Evolutionary conservation across 495 filamentous ascomycete species (phyloP).

Genomic region (Echria macrotheca): DNA sequence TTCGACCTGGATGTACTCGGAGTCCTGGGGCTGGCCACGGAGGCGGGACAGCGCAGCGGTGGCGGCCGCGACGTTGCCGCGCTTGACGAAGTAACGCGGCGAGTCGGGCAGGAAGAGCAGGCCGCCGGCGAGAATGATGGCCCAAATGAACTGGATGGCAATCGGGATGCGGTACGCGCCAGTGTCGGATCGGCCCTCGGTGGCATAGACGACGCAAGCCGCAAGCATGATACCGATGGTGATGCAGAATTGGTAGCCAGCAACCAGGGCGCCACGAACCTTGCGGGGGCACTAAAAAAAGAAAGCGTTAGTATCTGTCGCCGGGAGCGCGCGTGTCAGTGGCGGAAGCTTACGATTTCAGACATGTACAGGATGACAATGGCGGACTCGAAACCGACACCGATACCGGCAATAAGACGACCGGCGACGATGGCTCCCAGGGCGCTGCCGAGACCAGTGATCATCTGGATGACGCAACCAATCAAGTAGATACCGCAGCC

Average conservation of each 20-base stretch:
- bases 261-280: slow-evolving; percentile 68
- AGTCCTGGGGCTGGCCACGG: slow-evolving; percentile 59
- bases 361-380: slow-evolving; percentile 76
- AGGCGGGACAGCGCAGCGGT: slow-evolving; percentile 58
- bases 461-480: slow-evolving; percentile 59
- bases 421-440: slow-evolving; percentile 58
- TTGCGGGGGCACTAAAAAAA: slow-evolving; percentile 50
- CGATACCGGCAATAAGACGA: slow-evolving; percentile 65
- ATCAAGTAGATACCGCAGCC: slow-evolving; percentile 61
- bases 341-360: slow-evolving; percentile 41
- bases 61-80: slow-evolving; percentile 58
- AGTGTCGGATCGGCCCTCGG: slow-evolving; percentile 53
- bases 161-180: slow-evolving; percentile 70
- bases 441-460: slow-evolving; percentile 30
- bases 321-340: too few relatives aligned
- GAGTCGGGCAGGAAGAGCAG: slow-evolving; percentile 67
- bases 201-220: slow-evolving; percentile 66
- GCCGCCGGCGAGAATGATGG: slow-evolving; percentile 56
- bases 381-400: slow-evolving; percentile 70
- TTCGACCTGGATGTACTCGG: slow-evolving; percentile 61
- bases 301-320: not conserved
- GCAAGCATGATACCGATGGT: slow-evolving; percentile 71
- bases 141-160: slow-evolving; percentile 64
- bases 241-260: slow-evolving; percentile 73
- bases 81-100: slow-evolving; percentile 76